A percentile compares a stretch with the other conserved stretches of the same genome.
These are phyloP conservation scores for Tolypocladium paradoxum DNA, from an alignment of 2,329 filamentous ascomycete genomes.

Conservation along the genomic window DNA sequence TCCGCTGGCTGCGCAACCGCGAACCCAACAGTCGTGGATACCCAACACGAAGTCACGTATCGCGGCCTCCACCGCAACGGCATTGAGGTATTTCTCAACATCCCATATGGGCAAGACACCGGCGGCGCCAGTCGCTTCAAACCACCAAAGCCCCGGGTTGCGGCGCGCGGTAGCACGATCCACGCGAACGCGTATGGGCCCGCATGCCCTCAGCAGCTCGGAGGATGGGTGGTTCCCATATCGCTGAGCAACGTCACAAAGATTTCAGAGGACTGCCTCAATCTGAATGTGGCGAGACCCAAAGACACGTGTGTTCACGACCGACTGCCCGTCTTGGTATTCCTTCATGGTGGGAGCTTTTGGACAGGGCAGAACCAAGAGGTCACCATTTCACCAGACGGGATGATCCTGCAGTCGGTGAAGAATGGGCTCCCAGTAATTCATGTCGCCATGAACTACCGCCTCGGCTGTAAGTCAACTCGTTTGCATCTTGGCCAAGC, in stretches of 20 bases:
- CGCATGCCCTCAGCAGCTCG: slow-evolving; percentile 32
- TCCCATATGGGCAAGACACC: slow-evolving; percentile 36
- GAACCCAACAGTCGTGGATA: slow-evolving; percentile 7
- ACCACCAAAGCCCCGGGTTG: slow-evolving; percentile 25
- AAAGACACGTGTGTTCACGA: slow-evolving; percentile 7
- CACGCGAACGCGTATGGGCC: slow-evolving; percentile 28
- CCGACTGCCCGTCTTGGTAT: slow-evolving; percentile 25
- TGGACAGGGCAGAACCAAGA: slow-evolving; percentile 19
- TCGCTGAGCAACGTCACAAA: slow-evolving; percentile 25
- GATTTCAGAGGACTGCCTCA: slow-evolving; percentile 25
- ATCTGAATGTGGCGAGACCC: slow-evolving; percentile 23
- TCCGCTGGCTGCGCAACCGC: neutral
- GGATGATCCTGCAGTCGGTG: slow-evolving; percentile 33
- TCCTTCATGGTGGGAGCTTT: slow-evolving; percentile 22
- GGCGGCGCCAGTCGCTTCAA: slow-evolving; percentile 33
- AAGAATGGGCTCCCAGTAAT: slow-evolving; percentile 26
- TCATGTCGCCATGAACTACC: slow-evolving; percentile 24
- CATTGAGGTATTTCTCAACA: slow-evolving; percentile 35
- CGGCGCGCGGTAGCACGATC: slow-evolving; percentile 20
- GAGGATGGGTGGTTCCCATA: slow-evolving; percentile 15
- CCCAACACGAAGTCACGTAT: slow-evolving; percentile 23
- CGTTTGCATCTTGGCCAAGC: neutral
- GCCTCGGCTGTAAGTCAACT: slow-evolving; percentile 10
- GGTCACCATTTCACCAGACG: slow-evolving; percentile 28
- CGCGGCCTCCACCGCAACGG: slow-evolving; percentile 30